Conservation (phyloP, 495 filamentous ascomycete genomes). For the Xylaria curta region DNA sequence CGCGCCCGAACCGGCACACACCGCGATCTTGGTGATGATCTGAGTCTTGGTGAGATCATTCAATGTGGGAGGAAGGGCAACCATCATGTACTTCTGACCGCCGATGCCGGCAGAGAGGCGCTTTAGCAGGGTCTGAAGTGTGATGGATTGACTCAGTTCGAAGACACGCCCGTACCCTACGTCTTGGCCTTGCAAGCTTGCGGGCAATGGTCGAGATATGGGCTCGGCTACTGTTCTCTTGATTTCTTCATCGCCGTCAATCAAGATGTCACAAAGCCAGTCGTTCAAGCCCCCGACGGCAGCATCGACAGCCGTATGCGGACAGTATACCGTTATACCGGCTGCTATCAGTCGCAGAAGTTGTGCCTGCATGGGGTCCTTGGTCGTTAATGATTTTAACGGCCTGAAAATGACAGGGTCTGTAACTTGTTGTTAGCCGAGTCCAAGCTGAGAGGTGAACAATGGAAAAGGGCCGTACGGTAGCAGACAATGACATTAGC, state of each 20-base stretch:
- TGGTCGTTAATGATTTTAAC: conserved; percentile 83
- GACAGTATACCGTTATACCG: conserved; percentile 94
- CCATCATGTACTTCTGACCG: conserved; percentile 47
- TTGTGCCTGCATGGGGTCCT: conserved; percentile 83
- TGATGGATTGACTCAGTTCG: conserved; percentile 62
- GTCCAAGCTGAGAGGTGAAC: neutral
- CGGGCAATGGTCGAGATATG: conserved; percentile 40
- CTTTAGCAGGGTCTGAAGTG: conserved; percentile 67
- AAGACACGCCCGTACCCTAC: conserved; percentile 78
- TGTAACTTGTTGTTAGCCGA: conserved; percentile 42
- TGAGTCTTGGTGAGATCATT: conserved; percentile 32
- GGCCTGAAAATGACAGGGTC: conserved; percentile 96
- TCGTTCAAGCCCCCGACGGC: conserved; percentile 86
- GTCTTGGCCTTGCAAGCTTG: conserved; percentile 64
- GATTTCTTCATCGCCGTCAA: conserved; percentile 41
- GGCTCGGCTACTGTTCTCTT: conserved; percentile 47
- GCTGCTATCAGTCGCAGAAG: conserved; percentile 82
- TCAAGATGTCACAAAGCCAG: conserved; percentile 91
- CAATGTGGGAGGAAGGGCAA: conserved; percentile 44
- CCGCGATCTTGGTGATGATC: conserved; percentile 62
- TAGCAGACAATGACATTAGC: conserved; percentile 87
- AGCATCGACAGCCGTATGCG: conserved; percentile 93
- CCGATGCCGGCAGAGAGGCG: conserved; percentile 45
- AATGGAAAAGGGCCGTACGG: conserved; percentile 60
- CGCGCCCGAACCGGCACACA: conserved; percentile 87